Base-by-base conservation (phyloP, 129 eudicot species). In the Silybum marianum region DNA sequence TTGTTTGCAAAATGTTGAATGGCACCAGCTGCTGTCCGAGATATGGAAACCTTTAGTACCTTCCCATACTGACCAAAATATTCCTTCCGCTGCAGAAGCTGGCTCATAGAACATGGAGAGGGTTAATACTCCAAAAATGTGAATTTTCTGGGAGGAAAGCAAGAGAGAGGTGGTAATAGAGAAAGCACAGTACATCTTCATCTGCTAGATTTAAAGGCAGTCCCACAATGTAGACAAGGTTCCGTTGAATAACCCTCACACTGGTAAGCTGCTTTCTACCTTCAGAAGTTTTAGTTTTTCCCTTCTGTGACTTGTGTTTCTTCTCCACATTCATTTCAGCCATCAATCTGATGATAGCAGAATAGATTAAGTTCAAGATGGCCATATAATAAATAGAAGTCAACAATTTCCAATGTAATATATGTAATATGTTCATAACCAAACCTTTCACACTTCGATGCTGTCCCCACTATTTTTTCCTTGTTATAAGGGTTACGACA, bases 21-120 rank as follows among this genome's bases (percentile, higher is more conserved):
- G 62, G 92, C 79, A 68, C 99, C 99, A 80, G 90, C 90, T 28
- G 99, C 87, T 75, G 99, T 96, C 26, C 99, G 95, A 44, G 99
- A 96, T 66, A 96, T 91, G 65, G 99, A 96, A 77, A 96, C 99
- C 91, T 96, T 96, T 74, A 88, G 81, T 71, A 93, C 99, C 90
- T 91, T 96, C 68, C 99, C 98, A 87, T 96, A 96, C 84, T 91
- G 99, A 78, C 90, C 92, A 89, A 96, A 96, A 87, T 96, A 93
- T 25, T 96, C 99, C 78, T 86, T 89, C 73, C 91, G 89, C 89
- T 91, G 97, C 65, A 96, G 81, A 88, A 96, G 90, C 99, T 96
- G 97, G 79, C 7, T 22, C 42, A 69, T 34, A 83, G 58, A 76
- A 72, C 22, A 54, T 34, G 39, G 63, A 81, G 28, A 12, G 40